A percentile compares a stretch with the other conserved stretches of the same genome.
Conservation (phyloP, 2,329 filamentous ascomycete species). For the Thielaviopsis euricoi region DNA sequence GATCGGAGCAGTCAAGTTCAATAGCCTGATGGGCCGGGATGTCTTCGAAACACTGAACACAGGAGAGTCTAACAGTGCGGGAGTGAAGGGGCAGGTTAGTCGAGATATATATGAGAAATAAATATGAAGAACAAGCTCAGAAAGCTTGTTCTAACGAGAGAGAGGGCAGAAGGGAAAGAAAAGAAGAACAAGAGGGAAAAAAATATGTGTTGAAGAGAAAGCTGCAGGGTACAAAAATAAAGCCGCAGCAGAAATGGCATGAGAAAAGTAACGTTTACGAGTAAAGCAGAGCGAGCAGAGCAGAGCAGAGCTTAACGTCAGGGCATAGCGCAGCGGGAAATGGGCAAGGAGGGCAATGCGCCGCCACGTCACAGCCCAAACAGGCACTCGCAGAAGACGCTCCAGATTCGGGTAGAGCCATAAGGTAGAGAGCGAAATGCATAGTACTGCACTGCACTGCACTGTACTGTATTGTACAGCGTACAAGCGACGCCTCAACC, state of each 20-base stretch:
- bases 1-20: constrained; percentile 61
- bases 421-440: too few relatives aligned
- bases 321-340: background rate
- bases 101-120: too few relatives aligned
- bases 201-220: background rate
- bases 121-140: background rate
- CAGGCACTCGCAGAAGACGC: background rate
- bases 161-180: background rate
- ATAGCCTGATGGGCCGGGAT: constrained; percentile 45
- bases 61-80: constrained; percentile 41
- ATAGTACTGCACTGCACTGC: too few relatives aligned
- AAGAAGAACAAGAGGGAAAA: background rate
- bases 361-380: constrained; percentile 8
- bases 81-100: background rate
- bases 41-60: constrained; percentile 57
- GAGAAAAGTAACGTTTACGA: too few relatives aligned
- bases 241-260: background rate
- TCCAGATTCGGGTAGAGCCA: background rate
- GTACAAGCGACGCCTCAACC: background rate
- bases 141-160: background rate
- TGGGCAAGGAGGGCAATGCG: constrained; percentile 6
- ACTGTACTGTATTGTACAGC: too few relatives aligned
- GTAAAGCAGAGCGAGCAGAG: background rate
- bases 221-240: background rate
- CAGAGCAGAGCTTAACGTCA: background rate